Conservation (phyloP, 306 rosid species). For the Trifolium fragiferum region DNA sequence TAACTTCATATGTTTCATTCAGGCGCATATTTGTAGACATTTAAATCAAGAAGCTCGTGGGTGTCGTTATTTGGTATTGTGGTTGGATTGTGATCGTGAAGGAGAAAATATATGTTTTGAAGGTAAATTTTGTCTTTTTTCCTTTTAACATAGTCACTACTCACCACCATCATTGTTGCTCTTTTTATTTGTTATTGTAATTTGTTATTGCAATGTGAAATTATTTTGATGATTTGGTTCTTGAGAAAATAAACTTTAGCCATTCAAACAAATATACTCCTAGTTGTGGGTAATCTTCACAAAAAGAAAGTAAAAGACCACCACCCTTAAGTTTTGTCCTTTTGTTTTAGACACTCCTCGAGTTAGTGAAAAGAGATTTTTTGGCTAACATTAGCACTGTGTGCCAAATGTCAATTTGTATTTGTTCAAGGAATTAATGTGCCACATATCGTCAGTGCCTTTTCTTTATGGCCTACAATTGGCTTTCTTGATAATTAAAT, state of each 20-base stretch:
- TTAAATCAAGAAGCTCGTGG: slow-evolving; percentile 94
- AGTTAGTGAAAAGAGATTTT: slow-evolving; percentile 8
- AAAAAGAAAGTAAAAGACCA: slow-evolving; percentile 14
- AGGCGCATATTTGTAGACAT: slow-evolving; percentile 92
- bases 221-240: slow-evolving; percentile 30
- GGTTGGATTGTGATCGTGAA: slow-evolving; percentile 99
- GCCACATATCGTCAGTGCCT: slow-evolving; percentile 16
- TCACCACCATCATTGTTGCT: slow-evolving; percentile 13
- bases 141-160: slow-evolving; percentile 20
- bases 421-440: slow-evolving; percentile 14
- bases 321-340: neutral
- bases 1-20: slow-evolving; percentile 42
- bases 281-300: neutral
- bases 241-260: slow-evolving; percentile 17
- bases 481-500: slow-evolving; percentile 29
- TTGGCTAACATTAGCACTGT: slow-evolving; percentile 24
- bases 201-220: slow-evolving; percentile 27
- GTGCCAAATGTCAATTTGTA: slow-evolving; percentile 29
- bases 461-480: slow-evolving; percentile 24
- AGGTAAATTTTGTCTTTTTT: slow-evolving; percentile 54
- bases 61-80: slow-evolving; percentile 77
- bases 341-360: slow-evolving; percentile 25
- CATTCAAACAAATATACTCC: slow-evolving; percentile 26
- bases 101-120: slow-evolving; percentile 98
- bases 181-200: slow-evolving; percentile 25